Evolutionary conservation across 2,329 filamentous ascomycete genomes (phyloP), one percentile per base, ranked within the genome.

Genomic region (Cladorrhinum sp.): DNA sequence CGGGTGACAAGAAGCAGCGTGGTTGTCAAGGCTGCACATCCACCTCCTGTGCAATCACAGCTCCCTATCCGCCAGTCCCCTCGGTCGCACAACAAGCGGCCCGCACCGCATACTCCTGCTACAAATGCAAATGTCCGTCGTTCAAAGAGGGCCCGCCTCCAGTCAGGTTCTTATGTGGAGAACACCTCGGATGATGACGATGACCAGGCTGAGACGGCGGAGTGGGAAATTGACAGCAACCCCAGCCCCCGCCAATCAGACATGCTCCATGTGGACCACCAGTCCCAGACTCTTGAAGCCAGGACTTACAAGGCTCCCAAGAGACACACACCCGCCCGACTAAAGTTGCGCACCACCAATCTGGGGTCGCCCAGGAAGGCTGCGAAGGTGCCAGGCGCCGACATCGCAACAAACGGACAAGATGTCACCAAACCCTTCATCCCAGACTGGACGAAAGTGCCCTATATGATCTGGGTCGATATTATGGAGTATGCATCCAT

Each of bases 401-500:
- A 18, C 16, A 20, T 45, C 4, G 41, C 41, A 12, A 45, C 41
- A 12, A 45, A 45, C 36, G n/a, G 36, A 9, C 16, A 22, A 18
- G 18, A 45, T 22, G 41, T 45, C 41, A 45, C 61, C 32, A 41
- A 60, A 49, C 27, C 24, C 10, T 38, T 71, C 48, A 66, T 70
- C 13, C 70, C 70, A 6, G 63, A 70, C 16, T 74, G 72, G 72
- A 50, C 64, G 9, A 59, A 55, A 1, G 65, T 75, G 7, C 72
- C 72, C 1, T 74, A 92, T 66, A 81, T 86, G 50, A 80, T 91
- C 16, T 85, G 92, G 65, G 76, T 85, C 23, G 81, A 86, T 58
- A 85, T 95, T 41, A 91, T 96, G 69, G 75, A 83, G 51, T 86
- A 85, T 71, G 87, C 90, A 10, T 85, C 88, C 2, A 74, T 80